Percentiles rank a stretch among this genome's conserved stretches.
Conservation (phyloP, 345 rosid genomes). For the sweet orange (Citrus sinensis) region DVS_A1.0 CM039168.1:7891501-7892000, state of each 20-base stretch:
- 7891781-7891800: not conserved
- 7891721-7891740: slow-evolving; percentile 10
- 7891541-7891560: slow-evolving; percentile 80
- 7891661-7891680: slow-evolving; percentile 12
- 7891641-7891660: slow-evolving; percentile 22
- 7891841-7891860: not conserved
- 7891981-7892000: too few species aligned
- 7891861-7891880: not conserved
- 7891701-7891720: not conserved
- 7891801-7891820: not conserved
- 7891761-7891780: not conserved
- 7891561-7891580: slow-evolving; percentile 61
- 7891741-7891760: slow-evolving; percentile 1
- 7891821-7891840: not conserved
- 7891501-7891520: slow-evolving; percentile 86
- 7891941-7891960: not conserved
- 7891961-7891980: not conserved
- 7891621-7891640: slow-evolving; percentile 75
- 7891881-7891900: not conserved
- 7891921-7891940: too few species aligned
- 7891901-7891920: not conserved
- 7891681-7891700: not conserved
- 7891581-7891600: slow-evolving; percentile 52
- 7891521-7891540: slow-evolving; percentile 74
- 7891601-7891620: slow-evolving; percentile 56